A percentile compares a stretch with the other conserved stretches of the same genome.
phyloP scores from a whole-genome alignment of 78 protist species.

The Protostelium mycophagum region DNA sequence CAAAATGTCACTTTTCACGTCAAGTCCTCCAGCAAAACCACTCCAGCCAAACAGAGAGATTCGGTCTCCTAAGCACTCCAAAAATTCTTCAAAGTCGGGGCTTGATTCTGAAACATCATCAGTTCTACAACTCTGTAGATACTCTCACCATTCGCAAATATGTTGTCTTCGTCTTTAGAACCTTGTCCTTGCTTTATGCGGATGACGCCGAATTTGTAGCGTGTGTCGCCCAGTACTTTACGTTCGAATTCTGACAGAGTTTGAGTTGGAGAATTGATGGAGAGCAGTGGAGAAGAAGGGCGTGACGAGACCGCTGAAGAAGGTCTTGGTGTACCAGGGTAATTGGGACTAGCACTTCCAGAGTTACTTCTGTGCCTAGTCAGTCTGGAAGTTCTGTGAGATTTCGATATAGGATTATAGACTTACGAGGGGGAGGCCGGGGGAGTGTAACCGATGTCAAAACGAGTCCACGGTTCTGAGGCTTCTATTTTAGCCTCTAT shows the following conservation, averaged over 20 bases:
- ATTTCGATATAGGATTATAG: neutral
- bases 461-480: neutral
- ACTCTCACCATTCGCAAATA: neutral
- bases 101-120: neutral
- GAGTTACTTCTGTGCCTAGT: too few relatives aligned
- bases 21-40: constrained; percentile 68
- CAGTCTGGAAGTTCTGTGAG: too few relatives aligned
- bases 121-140: neutral
- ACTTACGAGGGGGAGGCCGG: neutral
- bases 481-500: neutral
- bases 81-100: constrained; percentile 30
- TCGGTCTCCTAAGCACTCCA: constrained; percentile 36
- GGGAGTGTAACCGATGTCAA: neutral
- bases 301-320: neutral
- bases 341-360: neutral
- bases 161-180: neutral
- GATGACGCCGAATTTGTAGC: neutral
- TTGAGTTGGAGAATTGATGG: neutral
- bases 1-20: constrained; percentile 11
- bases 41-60: constrained; percentile 54
- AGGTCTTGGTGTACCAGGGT: neutral
- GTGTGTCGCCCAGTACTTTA: neutral
- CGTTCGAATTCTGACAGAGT: neutral
- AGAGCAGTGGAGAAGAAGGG: neutral
- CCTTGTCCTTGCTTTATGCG: neutral